phyloP scores from a whole-genome alignment of 768 basidiomycete genomes.

The Tephrocybe sp. region DNA sequence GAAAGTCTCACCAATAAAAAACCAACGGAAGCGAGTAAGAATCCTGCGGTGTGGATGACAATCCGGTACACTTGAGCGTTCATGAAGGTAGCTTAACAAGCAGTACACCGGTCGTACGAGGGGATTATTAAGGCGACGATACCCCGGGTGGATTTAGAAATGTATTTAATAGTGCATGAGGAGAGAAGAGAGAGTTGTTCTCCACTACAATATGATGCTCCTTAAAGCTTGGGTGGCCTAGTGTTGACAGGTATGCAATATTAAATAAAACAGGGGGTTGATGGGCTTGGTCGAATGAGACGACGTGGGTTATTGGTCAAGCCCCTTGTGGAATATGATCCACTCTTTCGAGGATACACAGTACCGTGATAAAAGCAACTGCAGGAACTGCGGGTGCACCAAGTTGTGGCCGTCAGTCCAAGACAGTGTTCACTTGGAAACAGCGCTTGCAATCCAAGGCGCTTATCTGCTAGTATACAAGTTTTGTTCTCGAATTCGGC shows the following conservation, averaged over 20 bases:
- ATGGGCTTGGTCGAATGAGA: no score
- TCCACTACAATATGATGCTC: background rate
- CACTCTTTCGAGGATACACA: no score
- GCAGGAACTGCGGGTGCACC: no score
- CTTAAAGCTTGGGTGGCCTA: background rate
- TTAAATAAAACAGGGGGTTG: no score
- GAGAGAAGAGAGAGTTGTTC: background rate
- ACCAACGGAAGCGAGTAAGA: slow-evolving; percentile 32
- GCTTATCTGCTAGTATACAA: no score
- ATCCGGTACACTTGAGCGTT: slow-evolving; percentile 19
- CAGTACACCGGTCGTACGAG: background rate
- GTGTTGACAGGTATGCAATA: background rate
- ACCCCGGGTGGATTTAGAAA: slow-evolving; percentile 3
- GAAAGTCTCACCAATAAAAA: slow-evolving; percentile 33
- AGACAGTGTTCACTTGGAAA: no score
- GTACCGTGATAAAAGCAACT: no score
- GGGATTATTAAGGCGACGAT: background rate
- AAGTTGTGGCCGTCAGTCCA: no score
- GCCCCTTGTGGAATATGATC: no score
- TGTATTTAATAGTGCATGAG: slow-evolving; percentile 1
- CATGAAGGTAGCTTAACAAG: slow-evolving; percentile 4
- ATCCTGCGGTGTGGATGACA: slow-evolving; percentile 29
- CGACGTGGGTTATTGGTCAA: no score
- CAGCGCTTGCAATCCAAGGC: no score
- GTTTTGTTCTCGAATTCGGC: no score